Evolutionary conservation across 2,329 filamentous ascomycete genomes (phyloP).

Genomic region (Colletotrichum liriopes): DNA sequence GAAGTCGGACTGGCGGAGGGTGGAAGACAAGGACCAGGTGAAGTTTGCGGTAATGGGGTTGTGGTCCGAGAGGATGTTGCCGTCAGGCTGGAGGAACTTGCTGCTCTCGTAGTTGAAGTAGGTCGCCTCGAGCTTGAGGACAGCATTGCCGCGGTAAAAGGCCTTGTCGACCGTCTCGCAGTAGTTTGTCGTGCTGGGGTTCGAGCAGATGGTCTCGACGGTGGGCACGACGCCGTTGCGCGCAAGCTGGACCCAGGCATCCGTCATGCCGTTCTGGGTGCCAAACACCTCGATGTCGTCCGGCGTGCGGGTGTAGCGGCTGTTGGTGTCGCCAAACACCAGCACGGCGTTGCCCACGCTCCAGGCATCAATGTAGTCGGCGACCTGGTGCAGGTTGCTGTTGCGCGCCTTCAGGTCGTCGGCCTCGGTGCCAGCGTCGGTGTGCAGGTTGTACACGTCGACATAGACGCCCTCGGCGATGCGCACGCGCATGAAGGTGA

Average conservation of each 20-base stretch:
- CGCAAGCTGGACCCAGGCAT: conserved; percentile 73
- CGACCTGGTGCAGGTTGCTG: conserved; percentile 72
- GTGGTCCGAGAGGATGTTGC: conserved; percentile 74
- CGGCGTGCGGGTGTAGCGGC: conserved; percentile 71
- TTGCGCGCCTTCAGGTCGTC: conserved; percentile 71
- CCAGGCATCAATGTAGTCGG: conserved; percentile 69
- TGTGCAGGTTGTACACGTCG: conserved; percentile 78
- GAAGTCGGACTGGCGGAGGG: conserved; percentile 61
- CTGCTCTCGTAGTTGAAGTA: conserved; percentile 69
- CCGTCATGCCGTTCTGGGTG: conserved; percentile 67
- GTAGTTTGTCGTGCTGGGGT: conserved; percentile 66
- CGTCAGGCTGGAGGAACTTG: conserved; percentile 71
- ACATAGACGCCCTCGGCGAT: conserved; percentile 69
- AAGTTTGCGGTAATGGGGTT: conserved; percentile 75
- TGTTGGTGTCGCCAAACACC: conserved; percentile 77
- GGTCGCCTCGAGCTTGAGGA: conserved; percentile 63
- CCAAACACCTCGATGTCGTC: conserved; percentile 68
- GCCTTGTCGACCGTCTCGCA: conserved; percentile 81
- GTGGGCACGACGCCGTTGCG: conserved; percentile 63
- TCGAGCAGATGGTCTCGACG: conserved; percentile 66
- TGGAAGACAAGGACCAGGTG: conserved; percentile 57
- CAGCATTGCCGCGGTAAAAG: conserved; percentile 69
- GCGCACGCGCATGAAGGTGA: conserved; percentile 75
- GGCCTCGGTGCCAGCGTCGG: conserved; percentile 72
- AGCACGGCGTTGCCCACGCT: conserved; percentile 74